Conservation (phyloP, 2,329 filamentous ascomycete species). For the Fusarium sp. region DNA sequence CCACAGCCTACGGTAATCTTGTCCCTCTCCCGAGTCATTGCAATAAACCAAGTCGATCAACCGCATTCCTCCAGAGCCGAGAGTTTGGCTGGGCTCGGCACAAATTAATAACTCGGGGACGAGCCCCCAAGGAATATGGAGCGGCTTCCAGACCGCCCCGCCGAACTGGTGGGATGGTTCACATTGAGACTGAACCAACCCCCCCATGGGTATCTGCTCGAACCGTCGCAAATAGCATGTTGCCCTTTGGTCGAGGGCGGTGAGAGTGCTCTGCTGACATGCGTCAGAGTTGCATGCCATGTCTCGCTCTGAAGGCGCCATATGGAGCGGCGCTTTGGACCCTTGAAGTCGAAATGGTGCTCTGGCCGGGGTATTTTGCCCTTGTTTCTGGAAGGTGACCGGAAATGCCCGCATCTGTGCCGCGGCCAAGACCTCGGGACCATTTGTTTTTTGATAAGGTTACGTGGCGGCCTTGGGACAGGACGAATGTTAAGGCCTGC, state of each 20-base stretch:
- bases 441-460: constrained; percentile 13
- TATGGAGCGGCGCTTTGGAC: constrained; percentile 18
- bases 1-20: not conserved
- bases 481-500: not conserved
- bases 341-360: constrained; percentile 20
- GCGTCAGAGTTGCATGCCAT: constrained; percentile 22
- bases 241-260: constrained; percentile 27
- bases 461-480: constrained; percentile 17
- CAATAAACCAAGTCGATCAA: constrained; percentile 1
- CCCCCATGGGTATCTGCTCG: constrained; percentile 8
- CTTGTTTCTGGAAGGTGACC: constrained; percentile 16
- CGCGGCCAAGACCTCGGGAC: constrained; percentile 9
- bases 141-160: constrained; percentile 21
- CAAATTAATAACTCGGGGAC: constrained; percentile 16
- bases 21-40: constrained; percentile 2
- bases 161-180: constrained; percentile 12
- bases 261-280: constrained; percentile 34
- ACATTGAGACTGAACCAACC: not conserved
- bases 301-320: constrained; percentile 8
- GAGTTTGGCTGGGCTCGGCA: not conserved
- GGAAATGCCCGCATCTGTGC: constrained; percentile 19
- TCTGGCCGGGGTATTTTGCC: not conserved
- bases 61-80: constrained; percentile 12
- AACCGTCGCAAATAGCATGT: constrained; percentile 22
- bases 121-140: not conserved